Percentiles rank a stretch among this genome's conserved stretches.
Conservation (phyloP, 192 early-diverging fungal genomes). For the Phycomyces blakesleeanus region DNA sequence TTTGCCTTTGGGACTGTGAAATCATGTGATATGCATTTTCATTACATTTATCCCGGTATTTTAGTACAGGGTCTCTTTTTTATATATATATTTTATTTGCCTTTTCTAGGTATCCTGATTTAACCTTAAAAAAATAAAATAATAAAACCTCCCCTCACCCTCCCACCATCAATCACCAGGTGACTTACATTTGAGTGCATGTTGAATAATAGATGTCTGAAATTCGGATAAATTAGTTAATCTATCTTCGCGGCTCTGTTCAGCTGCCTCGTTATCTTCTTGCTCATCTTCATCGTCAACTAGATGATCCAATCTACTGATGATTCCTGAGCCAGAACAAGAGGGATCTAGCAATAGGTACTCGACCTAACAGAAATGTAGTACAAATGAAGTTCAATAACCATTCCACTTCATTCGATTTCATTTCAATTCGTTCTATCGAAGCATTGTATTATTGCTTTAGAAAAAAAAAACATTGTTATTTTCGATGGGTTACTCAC, state of each 20-base stretch:
- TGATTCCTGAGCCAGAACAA: conserved; percentile 94
- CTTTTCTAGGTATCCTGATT: no score
- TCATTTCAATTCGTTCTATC: no score
- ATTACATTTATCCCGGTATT: neutral
- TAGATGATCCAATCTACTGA: conserved; percentile 81
- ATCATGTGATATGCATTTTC: neutral
- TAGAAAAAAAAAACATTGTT: neutral
- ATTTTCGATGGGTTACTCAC: conserved; percentile 6
- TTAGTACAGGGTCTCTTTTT: no score
- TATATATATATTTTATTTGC: no score
- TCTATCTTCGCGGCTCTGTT: conserved; percentile 49
- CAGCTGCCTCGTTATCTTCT: conserved; percentile 8
- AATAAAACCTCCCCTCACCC: no score
- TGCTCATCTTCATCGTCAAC: conserved; percentile 60
- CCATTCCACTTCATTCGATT: no score
- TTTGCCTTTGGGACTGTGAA: conserved; percentile 71
- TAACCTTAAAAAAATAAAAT: no score
- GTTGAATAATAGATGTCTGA: conserved; percentile 73
- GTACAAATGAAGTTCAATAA: no score
- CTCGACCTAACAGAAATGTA: conserved; percentile 48
- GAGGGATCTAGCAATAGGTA: conserved; percentile 93
- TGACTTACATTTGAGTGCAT: conserved; percentile 71
- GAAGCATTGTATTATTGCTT: no score
- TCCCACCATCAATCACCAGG: no score
- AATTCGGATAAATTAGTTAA: conserved; percentile 80